These are phyloP conservation scores for Geranium incanum DNA, from an alignment of 441 rosid species.

Conservation along the genomic window DNA sequence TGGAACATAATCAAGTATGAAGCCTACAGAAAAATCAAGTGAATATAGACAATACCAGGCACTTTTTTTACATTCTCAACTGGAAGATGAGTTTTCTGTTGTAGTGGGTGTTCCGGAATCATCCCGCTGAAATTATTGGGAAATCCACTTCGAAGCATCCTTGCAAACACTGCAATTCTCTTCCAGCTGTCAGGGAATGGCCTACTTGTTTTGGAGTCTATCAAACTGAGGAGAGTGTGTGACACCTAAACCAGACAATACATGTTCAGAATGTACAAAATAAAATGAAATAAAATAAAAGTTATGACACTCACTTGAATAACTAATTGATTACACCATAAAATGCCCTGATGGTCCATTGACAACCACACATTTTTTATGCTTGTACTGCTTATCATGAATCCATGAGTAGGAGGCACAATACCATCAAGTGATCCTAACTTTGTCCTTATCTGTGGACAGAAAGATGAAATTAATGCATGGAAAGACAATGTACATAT, in stretches of 20 bases:
- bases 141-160: conserved; percentile 83
- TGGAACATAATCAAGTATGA: conserved; percentile 7
- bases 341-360: conserved; percentile 96
- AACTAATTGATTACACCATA: conserved; percentile 97
- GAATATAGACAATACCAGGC: conserved; percentile 33
- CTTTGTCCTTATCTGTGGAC: conserved; percentile 68
- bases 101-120: conserved; percentile 42
- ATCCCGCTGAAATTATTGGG: conserved; percentile 65
- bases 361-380: conserved; percentile 96
- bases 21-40: conserved; percentile 7
- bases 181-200: conserved; percentile 51
- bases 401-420: conserved; percentile 88
- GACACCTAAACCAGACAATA: conserved; percentile 53
- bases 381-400: conserved; percentile 78
- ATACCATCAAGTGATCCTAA: conserved; percentile 79
- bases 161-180: conserved; percentile 58
- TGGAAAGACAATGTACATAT: neutral
- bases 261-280: conserved; percentile 23
- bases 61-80: conserved; percentile 38
- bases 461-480: conserved; percentile 9
- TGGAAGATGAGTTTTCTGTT: conserved; percentile 31
- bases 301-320: conserved; percentile 64
- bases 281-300: conserved; percentile 2
- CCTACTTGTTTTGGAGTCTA: conserved; percentile 66
- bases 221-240: conserved; percentile 90